Evolutionary conservation across 768 basidiomycete species (phyloP).

Genomic region (Lentinula sp.): DNA sequence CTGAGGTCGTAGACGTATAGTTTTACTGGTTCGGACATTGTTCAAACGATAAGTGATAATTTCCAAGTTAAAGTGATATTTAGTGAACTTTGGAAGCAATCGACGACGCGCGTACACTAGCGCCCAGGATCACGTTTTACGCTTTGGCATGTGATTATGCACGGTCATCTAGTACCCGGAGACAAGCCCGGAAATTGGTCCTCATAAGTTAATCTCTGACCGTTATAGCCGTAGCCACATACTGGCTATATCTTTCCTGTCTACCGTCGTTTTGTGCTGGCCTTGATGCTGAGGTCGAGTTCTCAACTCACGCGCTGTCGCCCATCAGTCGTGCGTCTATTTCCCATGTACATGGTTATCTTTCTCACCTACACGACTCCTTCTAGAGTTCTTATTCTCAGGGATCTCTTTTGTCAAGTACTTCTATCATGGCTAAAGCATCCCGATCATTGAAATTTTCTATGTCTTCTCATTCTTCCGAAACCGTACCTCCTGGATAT

Average conservation of each 20-base stretch:
- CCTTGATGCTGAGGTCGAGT: constrained; percentile 4
- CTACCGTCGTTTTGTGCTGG: background rate
- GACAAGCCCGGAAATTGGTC: background rate
- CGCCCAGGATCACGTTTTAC: background rate
- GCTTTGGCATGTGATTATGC: background rate
- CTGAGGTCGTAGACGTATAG: constrained; percentile 92
- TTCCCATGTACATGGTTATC: background rate
- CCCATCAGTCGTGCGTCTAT: constrained; percentile 2
- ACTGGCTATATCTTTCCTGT: background rate
- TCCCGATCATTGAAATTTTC: constrained; percentile 4
- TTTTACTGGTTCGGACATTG: constrained; percentile 47
- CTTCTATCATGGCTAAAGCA: background rate
- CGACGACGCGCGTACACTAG: constrained; percentile 4
- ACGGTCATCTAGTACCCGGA: too few species aligned
- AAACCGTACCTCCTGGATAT: constrained; percentile 38
- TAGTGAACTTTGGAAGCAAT: background rate
- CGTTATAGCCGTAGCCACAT: background rate
- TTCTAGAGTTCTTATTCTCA: background rate
- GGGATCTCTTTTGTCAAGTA: background rate
- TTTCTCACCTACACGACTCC: background rate
- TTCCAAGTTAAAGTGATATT: background rate
- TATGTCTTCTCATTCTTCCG: constrained; percentile 14
- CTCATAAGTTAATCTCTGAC: background rate
- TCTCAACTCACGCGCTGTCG: background rate
- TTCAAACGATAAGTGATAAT: background rate